Evolutionary conservation across 495 filamentous ascomycete genomes (phyloP), one percentile per base, ranked within the genome.

Genomic region (Parathielavia hyrcaniae): DNA sequence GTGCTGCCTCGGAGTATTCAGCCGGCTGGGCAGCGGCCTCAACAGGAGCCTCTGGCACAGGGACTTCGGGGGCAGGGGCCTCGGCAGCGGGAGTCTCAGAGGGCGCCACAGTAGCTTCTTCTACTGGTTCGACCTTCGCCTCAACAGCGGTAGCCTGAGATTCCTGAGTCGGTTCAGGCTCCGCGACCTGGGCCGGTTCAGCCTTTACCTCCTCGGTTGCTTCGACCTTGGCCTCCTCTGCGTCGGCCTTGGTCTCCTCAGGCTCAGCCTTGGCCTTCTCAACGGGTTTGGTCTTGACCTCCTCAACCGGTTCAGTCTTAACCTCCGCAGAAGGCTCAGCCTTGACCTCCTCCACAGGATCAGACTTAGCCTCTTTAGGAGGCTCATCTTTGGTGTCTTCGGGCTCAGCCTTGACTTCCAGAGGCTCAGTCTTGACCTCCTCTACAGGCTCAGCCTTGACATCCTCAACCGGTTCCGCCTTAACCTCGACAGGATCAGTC

Each of bases 381-480:
- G n/a, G n/a, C n/a, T n/a, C n/a, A n/a, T n/a, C 17, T 32, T 53
- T 60, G 17, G 45, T 30, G 55, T 71, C 70, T 6, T 67, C 68
- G 34, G 55, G 63, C 46, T 57, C 63, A 20, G 53, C 17, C 35
- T 53, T 60, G 17, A 41, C 49, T n/a, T 59, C 34, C 40, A 10
- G 20, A 4, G 50, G 30, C 23, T 55, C 41, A 30, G 30, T 19
- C 32, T 53, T 53, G n/a, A 22, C 32, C 34, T 51, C 20, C 20
- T 46, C 17, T 12, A 5, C 17, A 8, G 40, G 38, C 53, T 55
- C 32, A 30, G 32, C 22, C 34, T 53, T 43, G 12, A 32, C 49
- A 19, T 61, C 58, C 40, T 61, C 59, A 14, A 55, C 63, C 17
- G 43, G n/a, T 9, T 58, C 57, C 47, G 47, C 43, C 40, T 46